Evolutionary conservation across 345 rosid species (phyloP).

Genomic region (Eucalyptus regnans): DNA sequence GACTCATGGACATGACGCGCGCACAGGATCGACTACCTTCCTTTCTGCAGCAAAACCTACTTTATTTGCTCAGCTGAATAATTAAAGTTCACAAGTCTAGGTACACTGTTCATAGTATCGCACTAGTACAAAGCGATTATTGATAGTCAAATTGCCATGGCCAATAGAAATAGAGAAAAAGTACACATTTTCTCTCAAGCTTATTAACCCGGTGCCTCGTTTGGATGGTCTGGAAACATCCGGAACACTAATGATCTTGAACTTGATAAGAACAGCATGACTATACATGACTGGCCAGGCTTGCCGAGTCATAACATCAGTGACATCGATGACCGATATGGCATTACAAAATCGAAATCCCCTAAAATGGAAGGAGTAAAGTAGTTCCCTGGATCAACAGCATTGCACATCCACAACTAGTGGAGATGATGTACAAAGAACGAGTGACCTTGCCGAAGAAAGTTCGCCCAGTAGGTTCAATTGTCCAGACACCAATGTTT

Average conservation of each 20-base stretch:
- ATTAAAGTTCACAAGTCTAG: neutral
- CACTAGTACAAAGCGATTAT: neutral
- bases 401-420: neutral
- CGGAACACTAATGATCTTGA: neutral
- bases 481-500: neutral
- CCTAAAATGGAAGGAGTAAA: neutral
- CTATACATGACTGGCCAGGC: neutral
- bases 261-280: neutral
- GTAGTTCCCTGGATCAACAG: neutral
- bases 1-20: neutral
- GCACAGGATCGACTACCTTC: too few relatives aligned
- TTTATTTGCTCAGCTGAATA: neutral
- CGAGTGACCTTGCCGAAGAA: neutral
- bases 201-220: neutral
- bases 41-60: neutral
- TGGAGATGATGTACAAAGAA: neutral
- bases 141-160: neutral
- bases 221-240: neutral
- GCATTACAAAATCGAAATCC: neutral
- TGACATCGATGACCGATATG: neutral
- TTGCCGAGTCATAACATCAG: neutral
- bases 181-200: too few relatives aligned
- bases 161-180: too few relatives aligned
- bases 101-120: too few relatives aligned
- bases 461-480: neutral